Evolutionary conservation across 1,139 yeast species (phyloP), one percentile per base, ranked within the genome.

Genomic region (Taphrina communis): DNA sequence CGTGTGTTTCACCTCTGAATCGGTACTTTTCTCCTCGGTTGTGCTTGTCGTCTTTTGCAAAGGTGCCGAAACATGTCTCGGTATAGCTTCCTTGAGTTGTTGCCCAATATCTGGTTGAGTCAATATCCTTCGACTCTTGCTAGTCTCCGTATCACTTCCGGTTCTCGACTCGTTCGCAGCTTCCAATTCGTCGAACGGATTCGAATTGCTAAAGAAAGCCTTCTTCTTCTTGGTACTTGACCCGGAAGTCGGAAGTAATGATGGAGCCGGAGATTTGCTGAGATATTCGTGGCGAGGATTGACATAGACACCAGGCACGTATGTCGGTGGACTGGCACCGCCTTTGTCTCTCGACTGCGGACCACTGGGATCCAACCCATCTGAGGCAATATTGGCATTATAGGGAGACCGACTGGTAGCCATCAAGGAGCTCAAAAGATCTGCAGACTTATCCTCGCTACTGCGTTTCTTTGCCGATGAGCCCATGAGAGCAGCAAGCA

Each of bases 241-340:
- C 11, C 17, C 53, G 36, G 53, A n/a, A 50, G 11, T 21, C 14
- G 1, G 8, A 21, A n/a, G 36, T 50, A 21, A 25, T 21, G 36
- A 21, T 21, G 53, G 58, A 31, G 41, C 21, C 11, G 58, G 36
- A 9, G 42, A 31, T 56, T 38, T 56, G 38, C 48, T 41, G 2
- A 58, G 53, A 31, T 58, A 58, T 19, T 58, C 62, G 42, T 58
- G 62, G 14, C 62, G 62, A n/a, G 62, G 62, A 31, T 58, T 58
- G 36, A 58, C 42, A 35, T 58, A 58, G 8, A 53, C 42, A 12
- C 36, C 36, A 17, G 62, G 21, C 8, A 14, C 42, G 25, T 53
- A 35, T 6, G 58, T 9, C 36, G 41, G 7, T 11, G 58, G 12
- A 9, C 58, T 53, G 9, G 42, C 12, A 8, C n/a, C 53, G n/a